Evolutionary conservation across 2,329 filamentous ascomycete species (phyloP).

Genomic region (Colletotrichum karsti): DNA sequence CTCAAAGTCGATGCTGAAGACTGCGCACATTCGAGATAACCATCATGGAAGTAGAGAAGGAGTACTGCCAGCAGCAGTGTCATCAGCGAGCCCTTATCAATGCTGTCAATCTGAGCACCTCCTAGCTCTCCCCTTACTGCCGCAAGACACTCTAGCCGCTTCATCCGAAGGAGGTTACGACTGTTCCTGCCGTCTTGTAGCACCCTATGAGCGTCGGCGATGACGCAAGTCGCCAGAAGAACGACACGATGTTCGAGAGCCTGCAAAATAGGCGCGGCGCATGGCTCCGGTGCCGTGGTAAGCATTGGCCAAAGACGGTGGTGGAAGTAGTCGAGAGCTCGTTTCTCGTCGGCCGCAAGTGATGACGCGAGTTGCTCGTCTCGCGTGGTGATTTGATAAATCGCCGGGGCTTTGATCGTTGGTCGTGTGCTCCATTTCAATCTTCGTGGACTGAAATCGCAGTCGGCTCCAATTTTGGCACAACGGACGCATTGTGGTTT

Average conservation of each 20-base stretch:
- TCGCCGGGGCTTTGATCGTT: slow-evolving; percentile 38
- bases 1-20: slow-evolving; percentile 36
- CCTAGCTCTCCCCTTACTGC: slow-evolving; percentile 42
- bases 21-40: slow-evolving; percentile 42
- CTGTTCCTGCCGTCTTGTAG: slow-evolving; percentile 39
- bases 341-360: slow-evolving; percentile 38
- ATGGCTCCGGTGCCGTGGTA: slow-evolving; percentile 37
- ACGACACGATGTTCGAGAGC: slow-evolving; percentile 43
- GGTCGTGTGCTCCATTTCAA: slow-evolving; percentile 52
- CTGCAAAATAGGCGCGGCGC: slow-evolving; percentile 38
- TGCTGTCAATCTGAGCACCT: slow-evolving; percentile 25
- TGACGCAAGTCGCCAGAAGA: slow-evolving; percentile 39
- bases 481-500: slow-evolving; percentile 43
- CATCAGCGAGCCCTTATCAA: slow-evolving; percentile 41
- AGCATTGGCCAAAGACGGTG: slow-evolving; percentile 42
- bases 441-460: slow-evolving; percentile 45
- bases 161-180: slow-evolving; percentile 34
- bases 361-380: slow-evolving; percentile 32
- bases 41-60: slow-evolving; percentile 51
- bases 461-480: slow-evolving; percentile 26
- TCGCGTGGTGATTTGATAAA: slow-evolving; percentile 36
- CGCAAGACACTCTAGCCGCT: slow-evolving; percentile 40
- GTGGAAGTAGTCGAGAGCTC: slow-evolving; percentile 42
- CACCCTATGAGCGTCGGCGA: slow-evolving; percentile 41
- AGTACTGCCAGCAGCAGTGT: slow-evolving; percentile 49